Evolutionary conservation across 345 rosid genomes (phyloP), one percentile per base, ranked within the genome.

Genomic region (Reutealis trisperma): DNA sequence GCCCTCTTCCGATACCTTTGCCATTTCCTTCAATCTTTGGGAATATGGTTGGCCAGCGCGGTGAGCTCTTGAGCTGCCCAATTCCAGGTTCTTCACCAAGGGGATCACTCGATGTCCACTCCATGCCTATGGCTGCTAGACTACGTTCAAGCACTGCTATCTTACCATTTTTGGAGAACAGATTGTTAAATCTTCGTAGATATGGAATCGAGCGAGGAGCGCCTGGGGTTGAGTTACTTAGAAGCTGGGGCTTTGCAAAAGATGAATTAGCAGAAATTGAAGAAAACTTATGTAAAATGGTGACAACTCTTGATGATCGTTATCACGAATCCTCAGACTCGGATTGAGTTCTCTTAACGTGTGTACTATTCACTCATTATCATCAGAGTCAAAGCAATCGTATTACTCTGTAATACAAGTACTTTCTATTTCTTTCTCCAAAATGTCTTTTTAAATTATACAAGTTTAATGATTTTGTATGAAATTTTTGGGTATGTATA

Each of bases 11-110:
- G 0, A 79, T 96, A 82, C 99, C 99, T 1, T 76, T 93, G 88
- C 96, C 98, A 42, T 93, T 92, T 84, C 99, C 99, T 73, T 87
- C 93, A 70, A 96, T 93, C 73, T 96, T 96, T 32, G 80, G 93
- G 10, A 88, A 84, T 74, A 75, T 73, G 6, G 87, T 96, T 41
- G 94, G 98, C 62, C 86, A 81, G 78, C 88, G 63, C 9, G 98
- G 98, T 27, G 94, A 88, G 90, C 88, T 96, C 34, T 80, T 91
- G 74, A 80, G 89, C 83, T 83, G 75, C 73, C 91, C 97, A 10
- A 76, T 74, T 18, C 64, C 78, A 24, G 88, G 87, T 61, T 83
- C 88, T 30, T 32, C 77, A 13, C 66, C 78, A 32, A 87, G 88
- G 82, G 96, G 97, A 25, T 87, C 98, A 0, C 87, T 93, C 2